phyloP scores from a whole-genome alignment of 257 asterid genomes.

The Petunia axillaris region DNA sequence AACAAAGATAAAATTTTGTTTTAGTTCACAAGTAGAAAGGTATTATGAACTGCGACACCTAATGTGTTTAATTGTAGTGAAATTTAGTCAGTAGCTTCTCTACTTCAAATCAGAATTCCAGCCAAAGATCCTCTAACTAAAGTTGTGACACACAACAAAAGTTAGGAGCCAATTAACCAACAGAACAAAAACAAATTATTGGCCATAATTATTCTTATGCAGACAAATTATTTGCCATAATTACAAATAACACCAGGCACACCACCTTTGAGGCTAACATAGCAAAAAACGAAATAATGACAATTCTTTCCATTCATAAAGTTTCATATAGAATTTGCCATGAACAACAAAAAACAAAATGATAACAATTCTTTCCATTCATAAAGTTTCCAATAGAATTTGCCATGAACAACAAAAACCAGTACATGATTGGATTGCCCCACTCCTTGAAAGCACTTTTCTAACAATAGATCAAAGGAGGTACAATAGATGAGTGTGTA shows the following conservation, averaged over 20 bases:
- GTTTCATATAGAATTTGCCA: neutral
- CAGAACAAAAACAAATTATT: neutral
- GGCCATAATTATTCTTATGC: neutral
- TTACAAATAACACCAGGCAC: neutral
- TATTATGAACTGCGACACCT: too few relatives aligned
- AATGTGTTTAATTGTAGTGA: neutral
- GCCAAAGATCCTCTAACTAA: neutral
- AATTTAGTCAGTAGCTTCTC: neutral
- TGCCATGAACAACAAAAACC: slow-evolving; percentile 6
- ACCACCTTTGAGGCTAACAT: neutral
- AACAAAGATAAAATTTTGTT: neutral
- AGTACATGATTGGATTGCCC: slow-evolving; percentile 8
- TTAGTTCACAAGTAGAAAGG: neutral
- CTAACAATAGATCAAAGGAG: neutral
- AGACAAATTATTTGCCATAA: neutral
- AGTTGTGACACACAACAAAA: neutral
- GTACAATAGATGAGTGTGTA: neutral
- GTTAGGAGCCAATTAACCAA: neutral
- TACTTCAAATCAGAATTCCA: neutral
- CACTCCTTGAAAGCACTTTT: neutral
- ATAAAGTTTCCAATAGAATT: slow-evolving; percentile 13
- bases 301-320: neutral
- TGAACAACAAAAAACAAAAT: neutral
- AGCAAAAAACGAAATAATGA: neutral
- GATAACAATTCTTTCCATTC: neutral